These are phyloP conservation scores for Russula sp. DNA, from an alignment of 768 basidiomycete genomes.

Conservation along the genomic window DNA sequence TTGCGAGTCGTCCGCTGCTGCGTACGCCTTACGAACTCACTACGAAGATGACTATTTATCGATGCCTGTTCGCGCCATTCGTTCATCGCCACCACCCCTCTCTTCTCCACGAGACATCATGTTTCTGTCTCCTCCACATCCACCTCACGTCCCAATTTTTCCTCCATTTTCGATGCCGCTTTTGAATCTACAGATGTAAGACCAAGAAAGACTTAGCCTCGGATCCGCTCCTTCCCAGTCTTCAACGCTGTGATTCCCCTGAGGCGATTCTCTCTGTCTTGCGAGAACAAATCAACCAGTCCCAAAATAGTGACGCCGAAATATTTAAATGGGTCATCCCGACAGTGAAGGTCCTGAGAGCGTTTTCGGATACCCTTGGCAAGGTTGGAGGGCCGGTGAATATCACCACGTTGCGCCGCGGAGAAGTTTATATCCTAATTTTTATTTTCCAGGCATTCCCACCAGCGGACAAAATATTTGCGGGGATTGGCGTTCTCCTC, in stretches of 20 bases:
- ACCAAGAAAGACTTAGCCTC: background rate
- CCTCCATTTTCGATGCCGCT: background rate
- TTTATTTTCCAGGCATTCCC: background rate
- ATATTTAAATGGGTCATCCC: background rate
- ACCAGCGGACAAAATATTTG: background rate
- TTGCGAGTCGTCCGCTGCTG: too few species aligned
- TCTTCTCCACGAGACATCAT: background rate
- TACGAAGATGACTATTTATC: background rate
- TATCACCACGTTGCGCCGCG: background rate
- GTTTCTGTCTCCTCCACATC: background rate
- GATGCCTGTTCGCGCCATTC: background rate
- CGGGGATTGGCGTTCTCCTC: background rate
- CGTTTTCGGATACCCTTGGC: background rate
- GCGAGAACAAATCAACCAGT: background rate
- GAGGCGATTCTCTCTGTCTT: background rate
- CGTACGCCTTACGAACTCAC: too few species aligned
- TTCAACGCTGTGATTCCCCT: background rate
- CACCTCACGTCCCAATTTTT: background rate
- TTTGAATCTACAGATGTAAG: background rate
- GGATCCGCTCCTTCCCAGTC: background rate
- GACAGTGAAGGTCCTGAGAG: background rate
- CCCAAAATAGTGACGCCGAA: background rate
- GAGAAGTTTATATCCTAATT: background rate
- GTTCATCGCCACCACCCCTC: background rate
- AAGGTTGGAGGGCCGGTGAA: background rate